A percentile compares a stretch with the other conserved stretches of the same genome.
These are phyloP conservation scores for Trichocladium antarcticum DNA, from an alignment of 495 filamentous ascomycete species.

Conservation along the genomic window DNA sequence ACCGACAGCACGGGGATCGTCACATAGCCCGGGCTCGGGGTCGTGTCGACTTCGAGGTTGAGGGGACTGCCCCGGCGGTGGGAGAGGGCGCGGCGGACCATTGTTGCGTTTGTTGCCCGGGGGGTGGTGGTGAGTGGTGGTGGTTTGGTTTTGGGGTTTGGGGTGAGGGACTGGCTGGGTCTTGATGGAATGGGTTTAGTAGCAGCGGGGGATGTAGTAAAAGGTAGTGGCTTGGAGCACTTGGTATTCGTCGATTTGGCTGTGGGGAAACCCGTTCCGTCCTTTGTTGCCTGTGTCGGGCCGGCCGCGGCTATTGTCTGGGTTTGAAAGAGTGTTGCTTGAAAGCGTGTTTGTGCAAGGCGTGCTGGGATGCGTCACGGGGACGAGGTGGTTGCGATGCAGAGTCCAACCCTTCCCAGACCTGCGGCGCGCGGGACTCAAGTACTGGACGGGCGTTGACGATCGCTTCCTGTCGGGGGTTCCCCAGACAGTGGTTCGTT, in stretches of 20 bases:
- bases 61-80: conserved; percentile 5
- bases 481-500: not conserved
- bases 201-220: too few species aligned
- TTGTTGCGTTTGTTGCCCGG: not conserved
- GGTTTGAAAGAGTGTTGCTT: not conserved
- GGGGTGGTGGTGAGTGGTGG: not conserved
- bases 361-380: not conserved
- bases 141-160: not conserved
- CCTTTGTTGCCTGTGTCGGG: not conserved
- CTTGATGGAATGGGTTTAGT: not conserved
- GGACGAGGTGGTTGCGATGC: not conserved
- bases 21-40: not conserved
- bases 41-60: conserved; percentile 6
- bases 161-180: not conserved
- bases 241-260: too few species aligned
- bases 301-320: too few species aligned
- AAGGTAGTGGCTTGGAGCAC: too few species aligned
- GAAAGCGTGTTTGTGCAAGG: not conserved
- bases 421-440: not conserved
- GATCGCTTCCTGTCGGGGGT: not conserved
- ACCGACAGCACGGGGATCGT: conserved; percentile 2
- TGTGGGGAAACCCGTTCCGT: not conserved
- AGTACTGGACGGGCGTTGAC: not conserved
- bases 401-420: not conserved
- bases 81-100: conserved; percentile 10